Percentiles rank a stretch among this genome's conserved stretches.
These are phyloP conservation scores for Russula virescens DNA, from an alignment of 768 basidiomycete species.

Conservation along the genomic window DNA sequence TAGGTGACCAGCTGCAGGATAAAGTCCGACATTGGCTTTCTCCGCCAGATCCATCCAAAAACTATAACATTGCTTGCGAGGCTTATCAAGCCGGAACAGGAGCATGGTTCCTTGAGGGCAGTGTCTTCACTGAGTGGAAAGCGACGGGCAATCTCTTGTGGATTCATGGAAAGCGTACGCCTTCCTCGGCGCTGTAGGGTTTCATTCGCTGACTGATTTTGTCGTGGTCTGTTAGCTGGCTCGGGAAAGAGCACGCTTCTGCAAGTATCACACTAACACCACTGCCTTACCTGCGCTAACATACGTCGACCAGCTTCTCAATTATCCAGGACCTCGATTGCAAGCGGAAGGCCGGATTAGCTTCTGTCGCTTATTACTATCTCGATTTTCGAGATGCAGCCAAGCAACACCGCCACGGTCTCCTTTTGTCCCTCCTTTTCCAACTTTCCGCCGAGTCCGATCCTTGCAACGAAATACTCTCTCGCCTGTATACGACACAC, in stretches of 20 bases:
- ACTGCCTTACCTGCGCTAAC: not conserved
- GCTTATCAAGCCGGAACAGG: not conserved
- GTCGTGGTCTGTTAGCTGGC: not conserved
- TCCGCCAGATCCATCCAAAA: not conserved
- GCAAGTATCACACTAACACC: not conserved
- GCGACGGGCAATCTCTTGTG: conserved; percentile 2
- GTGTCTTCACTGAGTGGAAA: conserved; percentile 3
- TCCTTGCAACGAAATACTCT: not conserved
- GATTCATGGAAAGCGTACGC: conserved; percentile 13
- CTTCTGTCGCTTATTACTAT: conserved; percentile 12
- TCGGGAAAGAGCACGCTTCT: conserved; percentile 10
- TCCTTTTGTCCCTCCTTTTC: conserved; percentile 6
- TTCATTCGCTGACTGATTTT: not conserved
- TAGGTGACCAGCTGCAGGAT: not conserved
- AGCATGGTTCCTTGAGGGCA: not conserved
- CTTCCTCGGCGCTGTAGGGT: not conserved
- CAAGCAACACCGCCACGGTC: conserved; percentile 3
- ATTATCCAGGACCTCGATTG: conserved; percentile 1
- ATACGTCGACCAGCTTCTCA: not conserved
- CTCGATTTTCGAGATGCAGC: conserved; percentile 5
- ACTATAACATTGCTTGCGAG: not conserved
- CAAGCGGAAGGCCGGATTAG: not conserved
- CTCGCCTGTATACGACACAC: not conserved
- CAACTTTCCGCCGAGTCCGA: conserved; percentile 6
- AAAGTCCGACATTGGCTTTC: conserved; percentile 1